A percentile compares a stretch with the other conserved stretches of the same genome.
These are phyloP conservation scores for Aspergillus bertholletiae DNA, from an alignment of 495 filamentous ascomycete species.

Conservation along the genomic window DNA sequence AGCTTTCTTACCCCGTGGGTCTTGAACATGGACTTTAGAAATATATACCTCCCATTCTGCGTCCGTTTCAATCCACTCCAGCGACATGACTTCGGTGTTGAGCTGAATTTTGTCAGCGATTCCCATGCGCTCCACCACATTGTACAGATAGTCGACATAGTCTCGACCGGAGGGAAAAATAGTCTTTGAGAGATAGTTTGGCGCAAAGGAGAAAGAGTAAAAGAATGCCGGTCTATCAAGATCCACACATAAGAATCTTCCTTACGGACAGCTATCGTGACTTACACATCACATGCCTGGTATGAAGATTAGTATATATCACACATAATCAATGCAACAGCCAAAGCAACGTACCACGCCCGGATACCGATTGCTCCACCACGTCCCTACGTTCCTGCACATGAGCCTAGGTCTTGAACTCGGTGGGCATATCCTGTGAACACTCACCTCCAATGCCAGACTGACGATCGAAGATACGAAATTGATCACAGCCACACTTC, in stretches of 20 bases:
- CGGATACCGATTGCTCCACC: constrained; percentile 66
- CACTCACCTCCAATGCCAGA: constrained; percentile 49
- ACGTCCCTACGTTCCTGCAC: constrained; percentile 52
- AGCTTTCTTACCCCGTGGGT: too few relatives aligned
- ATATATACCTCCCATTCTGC: constrained; percentile 51
- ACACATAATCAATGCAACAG: background rate
- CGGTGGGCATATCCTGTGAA: too few relatives aligned
- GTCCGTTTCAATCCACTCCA: constrained; percentile 45
- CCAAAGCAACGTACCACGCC: constrained; percentile 46
- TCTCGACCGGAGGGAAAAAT: constrained; percentile 53
- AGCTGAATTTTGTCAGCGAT: constrained; percentile 59
- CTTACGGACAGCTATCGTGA: too few relatives aligned
- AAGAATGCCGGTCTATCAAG: constrained; percentile 55
- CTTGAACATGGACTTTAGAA: too few relatives aligned
- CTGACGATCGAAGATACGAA: constrained; percentile 62
- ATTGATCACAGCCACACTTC: constrained; percentile 57
- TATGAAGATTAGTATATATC: background rate
- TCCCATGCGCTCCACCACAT: constrained; percentile 53
- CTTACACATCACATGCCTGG: constrained; percentile 42
- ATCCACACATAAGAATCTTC: too few relatives aligned
- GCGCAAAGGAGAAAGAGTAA: constrained; percentile 62
- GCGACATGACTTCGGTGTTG: constrained; percentile 48
- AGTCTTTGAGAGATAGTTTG: constrained; percentile 55
- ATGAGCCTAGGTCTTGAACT: too few relatives aligned
- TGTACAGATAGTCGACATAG: constrained; percentile 55